Percentiles rank a stretch among this genome's conserved stretches.
Conservation (phyloP, 768 basidiomycete genomes). For the Lentinula lateritia region DNA sequence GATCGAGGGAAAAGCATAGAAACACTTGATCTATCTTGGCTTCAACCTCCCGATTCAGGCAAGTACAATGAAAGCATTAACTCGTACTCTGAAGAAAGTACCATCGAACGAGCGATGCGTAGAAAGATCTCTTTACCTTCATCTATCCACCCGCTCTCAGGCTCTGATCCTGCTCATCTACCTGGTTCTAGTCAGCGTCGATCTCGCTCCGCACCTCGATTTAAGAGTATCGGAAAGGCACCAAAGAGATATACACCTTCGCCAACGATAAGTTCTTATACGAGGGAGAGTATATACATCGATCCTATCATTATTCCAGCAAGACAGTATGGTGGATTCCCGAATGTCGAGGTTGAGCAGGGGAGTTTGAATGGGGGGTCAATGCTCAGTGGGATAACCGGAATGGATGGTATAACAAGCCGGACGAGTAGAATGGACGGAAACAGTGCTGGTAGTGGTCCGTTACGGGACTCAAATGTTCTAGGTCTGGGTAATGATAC, state of each 20-base stretch:
- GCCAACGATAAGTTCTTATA: constrained; percentile 18
- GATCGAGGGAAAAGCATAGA: constrained; percentile 9
- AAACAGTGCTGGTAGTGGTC: background rate
- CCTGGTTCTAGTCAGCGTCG: background rate
- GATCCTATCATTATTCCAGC: constrained; percentile 25
- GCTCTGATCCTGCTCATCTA: background rate
- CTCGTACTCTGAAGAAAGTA: constrained; percentile 10
- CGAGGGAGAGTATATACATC: constrained; percentile 28
- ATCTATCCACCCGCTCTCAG: background rate
- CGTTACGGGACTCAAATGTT: constrained; percentile 28
- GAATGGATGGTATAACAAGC: background rate
- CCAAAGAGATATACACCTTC: constrained; percentile 29
- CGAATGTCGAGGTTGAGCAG: constrained; percentile 13
- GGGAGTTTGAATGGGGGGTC: constrained; percentile 2
- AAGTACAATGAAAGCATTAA: constrained; percentile 9
- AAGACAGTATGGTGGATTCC: constrained; percentile 16
- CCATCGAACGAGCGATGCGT: background rate
- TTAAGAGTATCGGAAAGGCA: constrained; percentile 36
- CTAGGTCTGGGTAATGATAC: constrained; percentile 22
- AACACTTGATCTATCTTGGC: constrained; percentile 13
- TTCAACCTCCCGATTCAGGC: constrained; percentile 9
- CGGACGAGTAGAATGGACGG: background rate
- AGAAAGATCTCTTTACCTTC: background rate
- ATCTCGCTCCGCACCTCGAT: constrained; percentile 15
- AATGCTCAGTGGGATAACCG: background rate